These are phyloP conservation scores for Pseudogymnoascus pannorum DNA, from an alignment of 2,329 filamentous ascomycete species.

Conservation along the genomic window DNA sequence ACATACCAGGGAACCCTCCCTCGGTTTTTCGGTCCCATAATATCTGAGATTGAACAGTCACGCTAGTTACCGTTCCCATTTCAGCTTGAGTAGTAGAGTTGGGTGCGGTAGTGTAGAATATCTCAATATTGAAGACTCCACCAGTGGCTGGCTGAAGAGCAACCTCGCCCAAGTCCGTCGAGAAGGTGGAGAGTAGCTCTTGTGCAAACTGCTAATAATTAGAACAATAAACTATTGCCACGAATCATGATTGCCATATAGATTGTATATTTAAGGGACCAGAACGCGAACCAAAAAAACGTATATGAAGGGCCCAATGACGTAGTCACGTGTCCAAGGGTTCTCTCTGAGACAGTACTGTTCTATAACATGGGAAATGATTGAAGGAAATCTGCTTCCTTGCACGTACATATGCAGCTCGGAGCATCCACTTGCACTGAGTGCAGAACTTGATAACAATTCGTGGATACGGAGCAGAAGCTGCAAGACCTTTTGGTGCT, in stretches of 20 bases:
- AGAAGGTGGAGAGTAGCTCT: slow-evolving; percentile 91
- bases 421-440: slow-evolving; percentile 86
- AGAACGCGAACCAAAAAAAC: slow-evolving; percentile 8
- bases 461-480: slow-evolving; percentile 50
- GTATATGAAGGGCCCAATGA: neutral
- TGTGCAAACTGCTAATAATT: slow-evolving; percentile 64
- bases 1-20: slow-evolving; percentile 73
- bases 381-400: neutral
- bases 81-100: slow-evolving; percentile 11
- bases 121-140: slow-evolving; percentile 71
- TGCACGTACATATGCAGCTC: slow-evolving; percentile 71
- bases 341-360: neutral
- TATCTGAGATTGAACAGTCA: slow-evolving; percentile 36
- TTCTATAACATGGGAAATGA: neutral
- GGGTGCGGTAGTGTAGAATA: slow-evolving; percentile 38
- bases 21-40: slow-evolving; percentile 86
- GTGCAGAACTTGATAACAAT: slow-evolving; percentile 89
- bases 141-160: slow-evolving; percentile 79
- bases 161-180: slow-evolving; percentile 74
- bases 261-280: neutral
- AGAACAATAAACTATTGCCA: neutral
- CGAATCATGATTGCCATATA: neutral
- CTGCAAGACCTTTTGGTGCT: neutral
- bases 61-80: slow-evolving; percentile 10
- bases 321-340: neutral